Conservation (phyloP, 2,329 filamentous ascomycete species). For the Laburnicola sp. region DNA sequence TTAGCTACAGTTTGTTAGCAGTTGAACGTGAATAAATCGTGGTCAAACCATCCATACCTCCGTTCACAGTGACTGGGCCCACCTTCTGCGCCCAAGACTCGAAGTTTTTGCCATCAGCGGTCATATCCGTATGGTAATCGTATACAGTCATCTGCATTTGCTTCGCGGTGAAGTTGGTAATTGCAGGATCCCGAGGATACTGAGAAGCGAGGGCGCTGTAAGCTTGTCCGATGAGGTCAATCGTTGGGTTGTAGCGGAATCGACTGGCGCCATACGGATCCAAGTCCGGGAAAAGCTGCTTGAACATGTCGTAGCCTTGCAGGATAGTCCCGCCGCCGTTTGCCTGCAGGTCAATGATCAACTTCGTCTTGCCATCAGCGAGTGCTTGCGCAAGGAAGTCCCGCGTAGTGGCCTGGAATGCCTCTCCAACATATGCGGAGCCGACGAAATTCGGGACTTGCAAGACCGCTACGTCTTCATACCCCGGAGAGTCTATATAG, state of each 20-base stretch:
- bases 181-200: slow-evolving; percentile 34
- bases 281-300: slow-evolving; percentile 57
- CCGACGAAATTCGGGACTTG: slow-evolving; percentile 48
- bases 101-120: slow-evolving; percentile 56
- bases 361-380: slow-evolving; percentile 59
- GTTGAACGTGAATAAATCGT: neutral
- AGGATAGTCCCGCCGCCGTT: slow-evolving; percentile 64
- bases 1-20: slow-evolving; percentile 45
- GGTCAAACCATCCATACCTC: slow-evolving; percentile 18
- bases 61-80: slow-evolving; percentile 36
- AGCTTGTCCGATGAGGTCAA: slow-evolving; percentile 51
- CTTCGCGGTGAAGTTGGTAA: slow-evolving; percentile 42
- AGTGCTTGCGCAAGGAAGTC: slow-evolving; percentile 49
- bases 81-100: slow-evolving; percentile 51
- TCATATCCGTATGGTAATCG: slow-evolving; percentile 53
- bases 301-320: slow-evolving; percentile 65
- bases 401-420: slow-evolving; percentile 48
- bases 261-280: slow-evolving; percentile 56
- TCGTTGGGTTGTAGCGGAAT: slow-evolving; percentile 54
- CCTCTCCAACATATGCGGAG: slow-evolving; percentile 19
- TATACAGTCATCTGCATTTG: slow-evolving; percentile 48
- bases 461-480: slow-evolving; percentile 52
- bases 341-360: slow-evolving; percentile 62
- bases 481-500: slow-evolving; percentile 49
- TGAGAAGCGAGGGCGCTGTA: slow-evolving; percentile 39